phyloP scores from a whole-genome alignment of 75 land plant genomes.

The Chamaecyparis obtusa region DNA sequence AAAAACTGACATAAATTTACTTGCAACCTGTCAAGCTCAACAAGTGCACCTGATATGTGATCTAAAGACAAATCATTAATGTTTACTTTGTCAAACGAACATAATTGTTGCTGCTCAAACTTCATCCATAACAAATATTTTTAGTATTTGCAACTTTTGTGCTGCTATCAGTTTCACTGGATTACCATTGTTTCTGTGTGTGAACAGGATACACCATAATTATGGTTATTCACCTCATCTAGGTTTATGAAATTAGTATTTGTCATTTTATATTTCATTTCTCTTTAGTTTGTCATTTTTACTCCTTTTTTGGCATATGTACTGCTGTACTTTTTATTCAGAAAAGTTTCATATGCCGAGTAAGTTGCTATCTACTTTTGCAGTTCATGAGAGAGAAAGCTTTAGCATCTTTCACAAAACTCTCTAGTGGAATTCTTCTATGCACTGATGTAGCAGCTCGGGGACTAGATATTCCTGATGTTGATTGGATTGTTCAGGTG shows the following conservation, averaged over 20 bases:
- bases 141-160: neutral
- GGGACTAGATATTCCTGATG: slow-evolving; percentile 92
- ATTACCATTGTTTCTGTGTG: neutral
- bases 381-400: slow-evolving; percentile 93
- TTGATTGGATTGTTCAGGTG: slow-evolving; percentile 88
- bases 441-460: slow-evolving; percentile 97
- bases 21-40: too few relatives aligned
- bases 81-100: neutral
- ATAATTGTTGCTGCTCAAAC: neutral
- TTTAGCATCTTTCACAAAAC: slow-evolving; percentile 60
- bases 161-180: neutral
- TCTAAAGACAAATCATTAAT: neutral
- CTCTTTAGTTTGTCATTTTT: neutral
- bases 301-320: neutral
- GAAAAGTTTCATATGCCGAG: neutral
- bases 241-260: neutral
- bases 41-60: neutral
- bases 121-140: neutral
- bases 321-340: neutral
- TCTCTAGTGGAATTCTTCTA: slow-evolving; percentile 70
- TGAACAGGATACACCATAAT: neutral
- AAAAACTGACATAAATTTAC: too few relatives aligned
- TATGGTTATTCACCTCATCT: neutral
- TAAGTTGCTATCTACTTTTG: neutral
- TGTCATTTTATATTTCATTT: neutral